Conservation (phyloP, 345 rosid genomes). For the Populus pruinosa region DNA sequence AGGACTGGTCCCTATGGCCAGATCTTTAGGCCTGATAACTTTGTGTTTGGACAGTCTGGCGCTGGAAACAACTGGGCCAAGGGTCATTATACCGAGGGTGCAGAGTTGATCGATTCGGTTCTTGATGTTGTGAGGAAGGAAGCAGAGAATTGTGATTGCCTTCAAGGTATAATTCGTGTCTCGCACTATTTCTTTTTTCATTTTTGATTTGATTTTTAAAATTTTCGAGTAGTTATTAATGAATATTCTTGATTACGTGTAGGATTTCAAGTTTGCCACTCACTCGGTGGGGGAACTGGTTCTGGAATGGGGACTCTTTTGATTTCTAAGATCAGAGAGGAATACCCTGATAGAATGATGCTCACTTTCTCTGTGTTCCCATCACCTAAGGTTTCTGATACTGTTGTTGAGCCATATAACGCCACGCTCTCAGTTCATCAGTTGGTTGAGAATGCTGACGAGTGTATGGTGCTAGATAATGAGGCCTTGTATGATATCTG, state of each 20-base stretch:
- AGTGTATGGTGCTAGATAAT: slow-evolving; percentile 29
- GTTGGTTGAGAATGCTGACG: slow-evolving; percentile 29
- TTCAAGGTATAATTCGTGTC: slow-evolving; percentile 15
- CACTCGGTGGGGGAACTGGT: slow-evolving; percentile 29
- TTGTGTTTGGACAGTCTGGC: slow-evolving; percentile 30
- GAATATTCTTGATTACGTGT: not conserved
- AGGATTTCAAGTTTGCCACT: slow-evolving; percentile 32
- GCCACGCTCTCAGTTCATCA: slow-evolving; percentile 29
- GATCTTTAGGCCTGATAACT: slow-evolving; percentile 29
- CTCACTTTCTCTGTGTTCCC: slow-evolving; percentile 31
- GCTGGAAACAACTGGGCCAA: slow-evolving; percentile 33
- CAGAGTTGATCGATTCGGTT: slow-evolving; percentile 26
- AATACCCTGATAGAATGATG: slow-evolving; percentile 33
- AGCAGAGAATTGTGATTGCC: slow-evolving; percentile 30
- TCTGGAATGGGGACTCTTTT: slow-evolving; percentile 30
- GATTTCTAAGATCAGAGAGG: slow-evolving; percentile 30
- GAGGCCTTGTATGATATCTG: slow-evolving; percentile 31
- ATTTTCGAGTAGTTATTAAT: not conserved
- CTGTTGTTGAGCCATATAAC: slow-evolving; percentile 29
- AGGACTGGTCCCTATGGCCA: slow-evolving; percentile 27
- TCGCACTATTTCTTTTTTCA: too few relatives aligned
- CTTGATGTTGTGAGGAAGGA: slow-evolving; percentile 30
- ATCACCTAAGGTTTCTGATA: slow-evolving; percentile 29
- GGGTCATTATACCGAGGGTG: slow-evolving; percentile 31
- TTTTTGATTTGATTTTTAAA: not conserved